Evolutionary conservation across 1,284 basidiomycete genomes (phyloP), one percentile per base, ranked within the genome.

Genomic region (Ganoderma boninense): DNA sequence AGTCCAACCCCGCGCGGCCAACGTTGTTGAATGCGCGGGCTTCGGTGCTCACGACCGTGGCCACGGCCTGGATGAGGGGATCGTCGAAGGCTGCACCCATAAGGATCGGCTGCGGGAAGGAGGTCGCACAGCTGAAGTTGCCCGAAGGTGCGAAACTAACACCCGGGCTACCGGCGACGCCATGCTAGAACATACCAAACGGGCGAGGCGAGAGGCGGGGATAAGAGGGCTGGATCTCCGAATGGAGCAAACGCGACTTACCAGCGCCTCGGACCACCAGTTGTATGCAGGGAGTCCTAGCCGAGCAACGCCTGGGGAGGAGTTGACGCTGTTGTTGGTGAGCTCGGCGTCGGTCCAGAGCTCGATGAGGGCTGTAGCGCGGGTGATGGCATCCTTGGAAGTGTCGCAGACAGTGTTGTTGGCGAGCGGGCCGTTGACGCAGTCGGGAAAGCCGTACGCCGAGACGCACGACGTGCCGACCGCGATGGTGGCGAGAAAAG

Each of bases 11-110:
- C 14, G 87, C 84, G 18, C 80, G 82, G 35, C 84, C 84, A 42
- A 76, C 80, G 65, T 90, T 89, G 77, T 86, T 87, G 80, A 89
- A 89, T 0, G 87, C 87, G n/a, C 88, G 84, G 7, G 84, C 87
- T 74, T 90, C 87, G 0, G 84, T 89, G 69, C 87, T 87, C 73
- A 89, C 83, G 43, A 87, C 78, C 2, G 82, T 80, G 3, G 87
- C 87, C 32, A 88, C 77, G 2, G 78, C 76, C 71, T 86, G 83
- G 63, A 89, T 82, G 61, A 90, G 82, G 0, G 81, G 77, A 69
- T 88, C 87, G 70, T 90, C 86, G 82, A 82, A 82, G 0, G 79
- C 78, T 4, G 81, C 81, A 14, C 80, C 74, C 77, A 81, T 79
- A 20, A 80, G 71, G 71, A 81, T 81, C 4, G 81, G 81, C 62